Conservation (phyloP, 345 rosid species). For the Streptanthus diversifolius region DNA sequence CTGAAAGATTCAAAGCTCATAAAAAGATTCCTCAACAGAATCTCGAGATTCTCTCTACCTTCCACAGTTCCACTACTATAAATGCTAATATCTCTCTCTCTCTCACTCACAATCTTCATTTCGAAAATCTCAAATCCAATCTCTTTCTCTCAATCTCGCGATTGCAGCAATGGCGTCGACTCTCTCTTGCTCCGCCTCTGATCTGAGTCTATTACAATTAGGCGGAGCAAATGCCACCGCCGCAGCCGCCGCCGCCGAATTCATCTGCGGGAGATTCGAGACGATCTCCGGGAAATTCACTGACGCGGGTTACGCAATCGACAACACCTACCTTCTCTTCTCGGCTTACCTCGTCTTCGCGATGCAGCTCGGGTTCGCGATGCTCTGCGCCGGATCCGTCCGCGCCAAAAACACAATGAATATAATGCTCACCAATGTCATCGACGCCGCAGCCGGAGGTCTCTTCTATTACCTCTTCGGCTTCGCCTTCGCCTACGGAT, state of each 20-base stretch:
- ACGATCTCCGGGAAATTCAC: slow-evolving; percentile 26
- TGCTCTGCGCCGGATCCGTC: slow-evolving; percentile 50
- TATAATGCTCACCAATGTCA: slow-evolving; percentile 42
- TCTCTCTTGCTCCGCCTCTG: slow-evolving; percentile 31
- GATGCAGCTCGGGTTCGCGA: slow-evolving; percentile 47
- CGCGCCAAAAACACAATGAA: slow-evolving; percentile 43
- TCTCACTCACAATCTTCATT: neutral
- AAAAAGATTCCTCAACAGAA: slow-evolving; percentile 30
- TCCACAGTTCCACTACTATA: slow-evolving; percentile 6
- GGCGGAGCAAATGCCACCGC: slow-evolving; percentile 26
- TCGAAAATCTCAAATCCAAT: neutral
- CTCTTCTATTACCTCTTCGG: slow-evolving; percentile 37
- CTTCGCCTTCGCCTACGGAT: slow-evolving; percentile 32
- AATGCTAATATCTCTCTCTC: neutral
- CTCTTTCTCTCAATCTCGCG: neutral
- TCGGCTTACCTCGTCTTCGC: slow-evolving; percentile 44
- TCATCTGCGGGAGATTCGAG: slow-evolving; percentile 31
- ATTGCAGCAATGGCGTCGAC: slow-evolving; percentile 16
- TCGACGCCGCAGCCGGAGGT: slow-evolving; percentile 40
- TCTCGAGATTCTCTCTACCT: slow-evolving; percentile 30
- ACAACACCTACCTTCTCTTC: slow-evolving; percentile 45
- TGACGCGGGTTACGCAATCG: slow-evolving; percentile 41
- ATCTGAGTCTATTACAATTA: slow-evolving; percentile 22
- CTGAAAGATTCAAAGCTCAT: slow-evolving; percentile 28
- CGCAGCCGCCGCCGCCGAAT: slow-evolving; percentile 30